phyloP scores from a whole-genome alignment of 2,329 filamentous ascomycete species.

The Cytospora paraplurivora region DNA sequence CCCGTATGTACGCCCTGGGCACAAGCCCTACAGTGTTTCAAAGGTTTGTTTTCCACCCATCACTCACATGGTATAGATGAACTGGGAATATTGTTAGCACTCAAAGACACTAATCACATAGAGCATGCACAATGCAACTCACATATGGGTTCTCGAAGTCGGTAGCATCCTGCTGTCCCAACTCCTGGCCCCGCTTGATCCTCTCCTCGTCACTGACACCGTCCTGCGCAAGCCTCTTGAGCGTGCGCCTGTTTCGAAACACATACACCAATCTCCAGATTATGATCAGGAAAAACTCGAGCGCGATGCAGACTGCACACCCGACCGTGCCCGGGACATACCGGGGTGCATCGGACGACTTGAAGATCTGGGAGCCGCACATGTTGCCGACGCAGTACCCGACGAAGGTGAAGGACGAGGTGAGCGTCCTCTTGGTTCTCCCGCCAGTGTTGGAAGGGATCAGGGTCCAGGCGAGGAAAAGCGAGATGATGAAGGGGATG shows the following conservation, averaged over 20 bases:
- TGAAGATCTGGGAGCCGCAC: slow-evolving; percentile 50
- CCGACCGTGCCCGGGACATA: slow-evolving; percentile 47
- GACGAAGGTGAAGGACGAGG: slow-evolving; percentile 48
- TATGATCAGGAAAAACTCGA: slow-evolving; percentile 42
- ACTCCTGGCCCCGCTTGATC: slow-evolving; percentile 36
- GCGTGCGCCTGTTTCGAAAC: slow-evolving; percentile 42
- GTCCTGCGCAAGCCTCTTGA: slow-evolving; percentile 35
- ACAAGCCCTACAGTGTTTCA: neutral
- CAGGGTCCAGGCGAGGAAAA: slow-evolving; percentile 42
- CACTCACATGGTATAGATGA: neutral
- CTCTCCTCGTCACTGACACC: slow-evolving; percentile 41
- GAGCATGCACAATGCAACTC: neutral
- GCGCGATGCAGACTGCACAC: slow-evolving; percentile 43
- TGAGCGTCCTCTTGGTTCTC: slow-evolving; percentile 49
- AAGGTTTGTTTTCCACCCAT: neutral
- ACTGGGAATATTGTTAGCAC: neutral
- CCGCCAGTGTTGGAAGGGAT: slow-evolving; percentile 49
- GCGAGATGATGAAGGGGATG: slow-evolving; percentile 37
- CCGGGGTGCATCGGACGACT: slow-evolving; percentile 45
- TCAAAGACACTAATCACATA: neutral
- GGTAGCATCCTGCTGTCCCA: slow-evolving; percentile 42
- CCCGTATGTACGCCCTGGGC: neutral
- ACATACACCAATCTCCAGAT: slow-evolving; percentile 45
- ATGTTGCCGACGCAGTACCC: slow-evolving; percentile 53
- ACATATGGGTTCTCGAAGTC: slow-evolving; percentile 44